phyloP scores from a whole-genome alignment of 1,139 yeast genomes.

The Debaryomyces subglobosus region DNA sequence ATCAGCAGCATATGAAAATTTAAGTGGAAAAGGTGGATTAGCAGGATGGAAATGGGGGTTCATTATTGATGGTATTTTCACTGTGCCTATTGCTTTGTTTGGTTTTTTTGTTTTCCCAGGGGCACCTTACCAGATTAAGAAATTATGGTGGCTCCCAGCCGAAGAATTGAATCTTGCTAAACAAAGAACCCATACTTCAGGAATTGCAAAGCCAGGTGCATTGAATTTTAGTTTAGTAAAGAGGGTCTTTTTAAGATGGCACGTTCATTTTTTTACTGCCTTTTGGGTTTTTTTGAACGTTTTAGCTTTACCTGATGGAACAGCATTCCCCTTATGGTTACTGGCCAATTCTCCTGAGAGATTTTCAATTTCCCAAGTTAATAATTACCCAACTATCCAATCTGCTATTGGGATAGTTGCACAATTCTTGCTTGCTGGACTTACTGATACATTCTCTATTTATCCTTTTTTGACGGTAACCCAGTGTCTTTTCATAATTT shows the following conservation, averaged over 20 bases:
- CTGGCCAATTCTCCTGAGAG: slow-evolving; percentile 34
- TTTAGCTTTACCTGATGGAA: slow-evolving; percentile 34
- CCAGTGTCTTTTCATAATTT: slow-evolving; percentile 32
- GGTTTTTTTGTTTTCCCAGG: slow-evolving; percentile 27
- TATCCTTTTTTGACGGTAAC: slow-evolving; percentile 32
- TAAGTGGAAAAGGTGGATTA: slow-evolving; percentile 15
- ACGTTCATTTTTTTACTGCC: slow-evolving; percentile 35
- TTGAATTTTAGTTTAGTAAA: slow-evolving; percentile 26
- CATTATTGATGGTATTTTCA: slow-evolving; percentile 21
- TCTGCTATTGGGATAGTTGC: slow-evolving; percentile 8
- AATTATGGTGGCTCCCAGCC: slow-evolving; percentile 22
- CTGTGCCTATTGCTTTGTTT: slow-evolving; percentile 22
- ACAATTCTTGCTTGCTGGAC: slow-evolving; percentile 25
- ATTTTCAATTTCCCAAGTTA: slow-evolving; percentile 36
- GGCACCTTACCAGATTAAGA: slow-evolving; percentile 19
- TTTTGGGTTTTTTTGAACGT: slow-evolving; percentile 41
- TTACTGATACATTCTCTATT: slow-evolving; percentile 34
- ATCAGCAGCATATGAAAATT: slow-evolving; percentile 15
- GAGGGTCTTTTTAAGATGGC: slow-evolving; percentile 33
- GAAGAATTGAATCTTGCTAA: slow-evolving; percentile 24
- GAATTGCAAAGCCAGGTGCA: slow-evolving; percentile 30
- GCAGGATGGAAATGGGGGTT: slow-evolving; percentile 20
- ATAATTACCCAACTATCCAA: slow-evolving; percentile 9
- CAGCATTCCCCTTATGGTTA: slow-evolving; percentile 46
- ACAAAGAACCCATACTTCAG: slow-evolving; percentile 21